Conservation (phyloP, 2,329 filamentous ascomycete species). For the Metarhizium album region DNA sequence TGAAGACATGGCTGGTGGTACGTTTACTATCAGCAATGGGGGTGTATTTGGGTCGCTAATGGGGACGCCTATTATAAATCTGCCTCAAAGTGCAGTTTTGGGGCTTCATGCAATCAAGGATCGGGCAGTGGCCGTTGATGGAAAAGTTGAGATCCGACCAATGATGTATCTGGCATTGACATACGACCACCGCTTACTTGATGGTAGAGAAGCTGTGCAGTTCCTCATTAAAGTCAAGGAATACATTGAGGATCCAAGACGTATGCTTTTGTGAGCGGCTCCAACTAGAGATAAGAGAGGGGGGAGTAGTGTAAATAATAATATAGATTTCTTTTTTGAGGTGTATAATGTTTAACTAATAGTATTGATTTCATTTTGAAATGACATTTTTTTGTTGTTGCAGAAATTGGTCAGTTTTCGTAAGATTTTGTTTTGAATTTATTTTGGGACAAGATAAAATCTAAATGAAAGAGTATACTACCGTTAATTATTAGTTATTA, state of each 20-base stretch:
- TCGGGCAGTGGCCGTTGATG: constrained; percentile 76
- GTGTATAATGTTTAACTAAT: neutral
- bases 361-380: too few species aligned
- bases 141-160: constrained; percentile 90
- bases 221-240: constrained; percentile 97
- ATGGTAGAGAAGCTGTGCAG: constrained; percentile 89
- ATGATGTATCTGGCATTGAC: constrained; percentile 99
- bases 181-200: constrained; percentile 92
- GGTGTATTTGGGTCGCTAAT: constrained; percentile 95
- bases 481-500: too few species aligned
- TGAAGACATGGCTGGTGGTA: constrained; percentile 97
- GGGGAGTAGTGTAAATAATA: neutral
- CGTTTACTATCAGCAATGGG: constrained; percentile 95
- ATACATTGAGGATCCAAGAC: constrained; percentile 88
- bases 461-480: too few species aligned
- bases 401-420: too few species aligned
- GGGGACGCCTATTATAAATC: constrained; percentile 97
- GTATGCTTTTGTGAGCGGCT: constrained; percentile 59
- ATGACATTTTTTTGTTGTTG: too few species aligned
- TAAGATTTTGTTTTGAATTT: too few species aligned
- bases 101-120: constrained; percentile 97
- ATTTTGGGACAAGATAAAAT: too few species aligned
- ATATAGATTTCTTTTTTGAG: neutral
- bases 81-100: constrained; percentile 84
- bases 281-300: neutral